These are phyloP conservation scores for Penicillium thymicola DNA, from an alignment of 2,329 filamentous ascomycete species.

Conservation along the genomic window DNA sequence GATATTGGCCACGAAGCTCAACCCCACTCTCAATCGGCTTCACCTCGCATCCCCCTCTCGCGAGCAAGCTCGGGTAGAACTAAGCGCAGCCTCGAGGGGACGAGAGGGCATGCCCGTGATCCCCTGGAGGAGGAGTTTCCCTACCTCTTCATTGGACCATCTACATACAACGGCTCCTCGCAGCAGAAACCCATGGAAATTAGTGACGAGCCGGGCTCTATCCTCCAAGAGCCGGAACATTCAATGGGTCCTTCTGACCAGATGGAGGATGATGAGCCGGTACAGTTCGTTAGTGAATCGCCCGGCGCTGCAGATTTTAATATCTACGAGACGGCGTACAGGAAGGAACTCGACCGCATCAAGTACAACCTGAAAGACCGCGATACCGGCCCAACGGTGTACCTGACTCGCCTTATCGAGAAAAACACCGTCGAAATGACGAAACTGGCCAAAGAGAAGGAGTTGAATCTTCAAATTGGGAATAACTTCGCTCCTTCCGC, in stretches of 20 bases:
- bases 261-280: constrained; percentile 9
- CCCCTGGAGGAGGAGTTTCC: constrained; percentile 63
- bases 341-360: constrained; percentile 75
- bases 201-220: constrained; percentile 12
- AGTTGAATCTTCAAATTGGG: constrained; percentile 20
- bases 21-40: constrained; percentile 28
- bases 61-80: constrained; percentile 32
- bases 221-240: constrained; percentile 29
- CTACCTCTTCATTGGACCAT: constrained; percentile 73
- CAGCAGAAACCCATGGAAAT: constrained; percentile 13
- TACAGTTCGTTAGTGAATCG: constrained; percentile 69
- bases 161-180: constrained; percentile 39
- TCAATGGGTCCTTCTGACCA: constrained; percentile 19
- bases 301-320: constrained; percentile 80
- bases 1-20: constrained; percentile 14
- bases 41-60: constrained; percentile 26
- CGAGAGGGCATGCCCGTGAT: constrained; percentile 61
- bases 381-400: constrained; percentile 55
- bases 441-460: constrained; percentile 31
- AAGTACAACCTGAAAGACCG: constrained; percentile 36
- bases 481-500: constrained; percentile 3
- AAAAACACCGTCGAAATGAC: constrained; percentile 34
- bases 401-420: constrained; percentile 53
- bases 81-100: constrained; percentile 46
- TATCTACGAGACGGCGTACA: constrained; percentile 85